Conservation (phyloP, 2,329 filamentous ascomycete species). For the Macroventuria anomochaeta region DNA sequence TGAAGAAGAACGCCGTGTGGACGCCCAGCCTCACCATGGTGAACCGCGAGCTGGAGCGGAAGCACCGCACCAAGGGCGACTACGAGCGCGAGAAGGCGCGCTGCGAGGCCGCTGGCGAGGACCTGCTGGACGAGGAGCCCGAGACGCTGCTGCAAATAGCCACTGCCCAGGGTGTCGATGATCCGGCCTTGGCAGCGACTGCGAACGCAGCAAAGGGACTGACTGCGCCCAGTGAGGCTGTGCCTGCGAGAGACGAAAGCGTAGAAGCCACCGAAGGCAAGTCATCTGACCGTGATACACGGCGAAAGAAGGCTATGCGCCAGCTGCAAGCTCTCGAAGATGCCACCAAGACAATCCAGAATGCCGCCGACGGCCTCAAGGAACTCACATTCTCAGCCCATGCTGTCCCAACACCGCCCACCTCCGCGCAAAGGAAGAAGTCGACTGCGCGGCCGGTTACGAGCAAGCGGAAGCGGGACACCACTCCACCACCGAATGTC, state of each 20-base stretch:
- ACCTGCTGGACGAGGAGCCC: slow-evolving; percentile 65
- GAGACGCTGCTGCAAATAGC: slow-evolving; percentile 34
- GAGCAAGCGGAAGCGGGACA: slow-evolving; percentile 64
- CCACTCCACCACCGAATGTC: slow-evolving; percentile 39
- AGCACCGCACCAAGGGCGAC: slow-evolving; percentile 63
- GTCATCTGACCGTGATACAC: slow-evolving; percentile 71
- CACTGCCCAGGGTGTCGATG: slow-evolving; percentile 26
- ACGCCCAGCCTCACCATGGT: slow-evolving; percentile 87
- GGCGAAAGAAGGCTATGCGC: slow-evolving; percentile 57
- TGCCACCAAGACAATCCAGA: slow-evolving; percentile 41
- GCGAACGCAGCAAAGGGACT: slow-evolving; percentile 18
- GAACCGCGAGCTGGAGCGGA: slow-evolving; percentile 73
- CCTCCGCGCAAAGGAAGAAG: slow-evolving; percentile 31
- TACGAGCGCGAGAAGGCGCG: slow-evolving; percentile 64
- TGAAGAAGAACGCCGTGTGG: slow-evolving; percentile 93
- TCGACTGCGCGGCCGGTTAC: slow-evolving; percentile 28
- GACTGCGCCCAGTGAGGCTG: slow-evolving; percentile 19
- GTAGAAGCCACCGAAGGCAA: slow-evolving; percentile 76
- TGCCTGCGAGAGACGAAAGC: slow-evolving; percentile 60
- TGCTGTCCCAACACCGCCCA: slow-evolving; percentile 24
- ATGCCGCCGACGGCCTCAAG: slow-evolving; percentile 45
- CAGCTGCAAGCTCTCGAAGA: slow-evolving; percentile 48
- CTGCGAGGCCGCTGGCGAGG: slow-evolving; percentile 66
- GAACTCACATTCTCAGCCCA: slow-evolving; percentile 40
- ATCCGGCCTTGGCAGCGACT: slow-evolving; percentile 21